Conservation (phyloP, 2,329 filamentous ascomycete species). For the Aspergillus ibericus region DNA sequence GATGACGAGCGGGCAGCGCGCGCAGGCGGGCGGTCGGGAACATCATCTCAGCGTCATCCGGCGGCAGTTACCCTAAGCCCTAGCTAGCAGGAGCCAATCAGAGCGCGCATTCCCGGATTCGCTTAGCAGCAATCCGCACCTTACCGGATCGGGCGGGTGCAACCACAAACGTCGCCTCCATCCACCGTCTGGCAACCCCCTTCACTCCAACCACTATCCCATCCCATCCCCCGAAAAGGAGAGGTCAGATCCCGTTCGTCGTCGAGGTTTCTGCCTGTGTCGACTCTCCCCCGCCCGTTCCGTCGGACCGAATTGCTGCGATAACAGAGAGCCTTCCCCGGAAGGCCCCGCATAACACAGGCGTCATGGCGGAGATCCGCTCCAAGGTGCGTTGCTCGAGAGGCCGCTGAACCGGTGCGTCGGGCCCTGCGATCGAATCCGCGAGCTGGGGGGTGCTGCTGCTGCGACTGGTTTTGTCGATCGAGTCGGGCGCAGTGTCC, state of each 20-base stretch:
- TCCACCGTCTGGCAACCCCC: conserved; percentile 30
- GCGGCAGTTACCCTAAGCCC: conserved; percentile 40
- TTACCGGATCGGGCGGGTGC: conserved; percentile 36
- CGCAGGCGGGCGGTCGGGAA: not conserved
- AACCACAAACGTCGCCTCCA: conserved; percentile 36
- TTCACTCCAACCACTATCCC: conserved; percentile 25
- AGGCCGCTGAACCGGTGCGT: not conserved
- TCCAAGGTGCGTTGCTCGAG: conserved; percentile 47
- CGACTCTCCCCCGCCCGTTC: conserved; percentile 23
- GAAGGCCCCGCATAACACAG: conserved; percentile 51
- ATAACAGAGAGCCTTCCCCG: conserved; percentile 52
- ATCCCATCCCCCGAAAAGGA: conserved; percentile 19
- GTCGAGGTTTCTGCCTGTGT: conserved; percentile 39
- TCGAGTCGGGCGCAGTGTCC: not conserved
- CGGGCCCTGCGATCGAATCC: not conserved
- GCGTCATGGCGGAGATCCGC: conserved; percentile 55
- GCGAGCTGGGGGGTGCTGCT: not conserved
- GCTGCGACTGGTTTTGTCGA: not conserved
- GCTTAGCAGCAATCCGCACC: conserved; percentile 39
- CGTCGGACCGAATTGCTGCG: conserved; percentile 45
- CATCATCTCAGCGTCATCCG: conserved; percentile 6
- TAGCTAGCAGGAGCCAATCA: conserved; percentile 32
- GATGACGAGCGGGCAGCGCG: not conserved
- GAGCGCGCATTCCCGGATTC: conserved; percentile 24
- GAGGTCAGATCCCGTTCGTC: conserved; percentile 32